Evolutionary conservation across 305 asterid species (phyloP).

Genomic region (Fraxinus sp.): DNA sequence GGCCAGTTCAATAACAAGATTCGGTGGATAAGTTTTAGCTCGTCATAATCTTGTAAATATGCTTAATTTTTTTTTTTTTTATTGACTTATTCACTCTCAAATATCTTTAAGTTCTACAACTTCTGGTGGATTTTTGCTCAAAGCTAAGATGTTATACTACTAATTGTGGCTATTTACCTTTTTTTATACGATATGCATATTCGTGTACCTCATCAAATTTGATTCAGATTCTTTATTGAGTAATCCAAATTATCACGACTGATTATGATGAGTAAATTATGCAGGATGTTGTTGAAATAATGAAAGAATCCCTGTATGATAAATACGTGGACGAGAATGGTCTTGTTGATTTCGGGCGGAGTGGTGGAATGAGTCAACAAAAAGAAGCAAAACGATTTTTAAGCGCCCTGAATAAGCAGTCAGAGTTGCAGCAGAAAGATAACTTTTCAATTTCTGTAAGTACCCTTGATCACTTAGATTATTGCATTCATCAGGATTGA

Average conservation of each 20-base stretch:
- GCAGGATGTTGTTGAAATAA: conserved; percentile 95
- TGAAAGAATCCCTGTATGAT: conserved; percentile 96
- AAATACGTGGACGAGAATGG: conserved; percentile 94
- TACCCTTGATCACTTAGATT: conserved; percentile 3
- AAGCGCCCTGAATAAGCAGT: conserved; percentile 82
- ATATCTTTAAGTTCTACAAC: not conserved
- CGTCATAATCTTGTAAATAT: not conserved
- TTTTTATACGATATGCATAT: not conserved
- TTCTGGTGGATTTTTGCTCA: not conserved
- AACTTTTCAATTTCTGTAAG: conserved; percentile 86
- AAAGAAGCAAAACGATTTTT: conserved; percentile 91
- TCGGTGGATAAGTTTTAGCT: not conserved
- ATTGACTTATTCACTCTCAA: not conserved
- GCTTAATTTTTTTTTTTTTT: not conserved
- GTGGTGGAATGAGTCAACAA: conserved; percentile 98
- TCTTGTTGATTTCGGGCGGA: conserved; percentile 85
- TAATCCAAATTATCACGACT: conserved; percentile 10
- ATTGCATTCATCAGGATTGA: conserved; percentile 19
- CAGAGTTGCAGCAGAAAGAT: conserved; percentile 80
- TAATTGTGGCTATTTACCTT: not conserved
- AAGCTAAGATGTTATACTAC: not conserved
- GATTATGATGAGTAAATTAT: conserved; percentile 25
- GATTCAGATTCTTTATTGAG: conserved; percentile 12
- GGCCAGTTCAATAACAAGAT: not conserved
- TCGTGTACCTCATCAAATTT: not conserved